Evolutionary conservation across 2,329 filamentous ascomycete genomes (phyloP).

Genomic region (Escovopsis sp.): DNA sequence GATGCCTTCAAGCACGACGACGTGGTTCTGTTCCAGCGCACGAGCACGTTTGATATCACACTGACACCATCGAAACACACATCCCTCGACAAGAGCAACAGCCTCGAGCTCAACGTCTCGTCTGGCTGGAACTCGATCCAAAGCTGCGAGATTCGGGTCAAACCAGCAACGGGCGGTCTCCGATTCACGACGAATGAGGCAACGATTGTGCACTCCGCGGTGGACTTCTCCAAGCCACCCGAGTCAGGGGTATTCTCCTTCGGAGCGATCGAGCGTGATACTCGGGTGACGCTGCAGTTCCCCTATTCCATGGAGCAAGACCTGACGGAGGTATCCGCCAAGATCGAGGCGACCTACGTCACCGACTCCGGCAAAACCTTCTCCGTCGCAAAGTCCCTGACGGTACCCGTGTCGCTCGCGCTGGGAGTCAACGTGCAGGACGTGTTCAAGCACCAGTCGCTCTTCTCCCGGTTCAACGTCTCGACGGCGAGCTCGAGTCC

Average conservation of each 20-base stretch:
- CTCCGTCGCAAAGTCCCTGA: constrained; percentile 33
- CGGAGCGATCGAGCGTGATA: constrained; percentile 28
- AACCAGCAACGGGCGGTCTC: constrained; percentile 50
- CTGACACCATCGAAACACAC: constrained; percentile 55
- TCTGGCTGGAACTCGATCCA: constrained; percentile 60
- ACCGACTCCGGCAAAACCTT: constrained; percentile 43
- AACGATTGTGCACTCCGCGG: constrained; percentile 27
- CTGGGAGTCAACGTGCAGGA: constrained; percentile 95
- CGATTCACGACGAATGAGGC: constrained; percentile 48
- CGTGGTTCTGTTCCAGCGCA: constrained; percentile 59
- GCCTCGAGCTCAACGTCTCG: constrained; percentile 57
- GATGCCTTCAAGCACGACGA: constrained; percentile 44
- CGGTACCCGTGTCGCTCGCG: constrained; percentile 59
- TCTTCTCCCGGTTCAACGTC: constrained; percentile 86
- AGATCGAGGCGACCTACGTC: constrained; percentile 61
- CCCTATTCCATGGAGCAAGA: constrained; percentile 79
- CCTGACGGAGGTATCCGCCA: constrained; percentile 53
- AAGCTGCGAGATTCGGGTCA: constrained; percentile 45
- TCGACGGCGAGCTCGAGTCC: constrained; percentile 66
- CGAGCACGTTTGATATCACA: constrained; percentile 52
- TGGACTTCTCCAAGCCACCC: constrained; percentile 32
- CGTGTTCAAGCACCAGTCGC: constrained; percentile 66
- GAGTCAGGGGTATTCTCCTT: constrained; percentile 41
- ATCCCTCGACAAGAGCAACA: constrained; percentile 65
- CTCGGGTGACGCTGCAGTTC: constrained; percentile 44